A percentile compares a stretch with the other conserved stretches of the same genome.
phyloP scores from a whole-genome alignment of 306 rosid genomes.

The Casuarina equisetifolia region DNA sequence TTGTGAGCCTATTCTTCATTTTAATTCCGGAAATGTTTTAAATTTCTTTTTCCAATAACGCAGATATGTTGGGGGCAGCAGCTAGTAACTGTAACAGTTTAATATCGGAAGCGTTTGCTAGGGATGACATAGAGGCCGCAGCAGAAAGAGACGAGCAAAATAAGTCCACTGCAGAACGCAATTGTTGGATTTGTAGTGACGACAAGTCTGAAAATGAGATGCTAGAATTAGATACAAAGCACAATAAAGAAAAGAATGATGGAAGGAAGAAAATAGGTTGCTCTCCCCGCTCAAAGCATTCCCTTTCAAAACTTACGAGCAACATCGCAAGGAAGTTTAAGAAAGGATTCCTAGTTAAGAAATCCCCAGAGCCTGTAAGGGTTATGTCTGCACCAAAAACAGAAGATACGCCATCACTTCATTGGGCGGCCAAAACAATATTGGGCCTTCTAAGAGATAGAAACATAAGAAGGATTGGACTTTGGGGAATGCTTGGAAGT shows the following conservation, averaged over 20 bases:
- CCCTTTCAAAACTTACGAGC: background rate
- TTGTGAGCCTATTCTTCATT: no score
- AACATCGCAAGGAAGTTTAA: background rate
- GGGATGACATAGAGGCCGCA: background rate
- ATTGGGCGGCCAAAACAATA: background rate
- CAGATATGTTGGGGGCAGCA: background rate
- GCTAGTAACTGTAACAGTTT: background rate
- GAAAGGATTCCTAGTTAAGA: background rate
- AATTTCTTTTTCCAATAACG: background rate
- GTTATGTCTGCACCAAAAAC: background rate
- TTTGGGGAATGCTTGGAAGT: no score
- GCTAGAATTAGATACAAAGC: background rate
- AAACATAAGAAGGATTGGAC: background rate
- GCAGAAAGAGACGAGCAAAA: background rate
- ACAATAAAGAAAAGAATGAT: background rate
- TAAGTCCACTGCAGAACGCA: background rate
- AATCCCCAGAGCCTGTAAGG: background rate
- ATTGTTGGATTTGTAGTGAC: background rate
- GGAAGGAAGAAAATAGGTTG: no score
- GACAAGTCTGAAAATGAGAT: background rate
- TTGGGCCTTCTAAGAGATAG: background rate
- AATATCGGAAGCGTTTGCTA: background rate
- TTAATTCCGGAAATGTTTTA: no score
- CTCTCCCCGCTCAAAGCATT: background rate
- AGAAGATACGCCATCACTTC: background rate